Evolutionary conservation across 345 rosid genomes (phyloP).

Genomic region (Boechera divaricarpa): DNA sequence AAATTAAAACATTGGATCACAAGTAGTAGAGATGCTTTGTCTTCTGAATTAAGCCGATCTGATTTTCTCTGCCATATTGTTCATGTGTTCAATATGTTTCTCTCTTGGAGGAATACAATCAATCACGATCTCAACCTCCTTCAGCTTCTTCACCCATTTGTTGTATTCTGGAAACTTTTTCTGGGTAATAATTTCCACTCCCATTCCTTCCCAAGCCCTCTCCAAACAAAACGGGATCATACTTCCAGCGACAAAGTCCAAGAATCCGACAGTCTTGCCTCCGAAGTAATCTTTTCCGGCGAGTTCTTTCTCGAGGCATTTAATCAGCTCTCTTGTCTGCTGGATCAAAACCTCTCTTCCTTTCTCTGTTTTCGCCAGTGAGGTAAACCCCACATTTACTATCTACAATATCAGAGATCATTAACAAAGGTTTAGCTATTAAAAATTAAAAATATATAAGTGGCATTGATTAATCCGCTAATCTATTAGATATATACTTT

Average conservation of each 20-base stretch:
- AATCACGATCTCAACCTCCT: conserved; percentile 17
- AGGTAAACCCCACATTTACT: background rate
- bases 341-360: conserved; percentile 21
- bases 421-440: background rate
- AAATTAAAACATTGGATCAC: background rate
- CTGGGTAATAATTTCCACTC: conserved; percentile 29
- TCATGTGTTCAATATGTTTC: conserved; percentile 24
- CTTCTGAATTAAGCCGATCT: background rate
- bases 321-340: conserved; percentile 17
- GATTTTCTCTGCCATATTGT: background rate
- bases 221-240: conserved; percentile 35
- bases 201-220: conserved; percentile 29
- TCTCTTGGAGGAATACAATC: conserved; percentile 44
- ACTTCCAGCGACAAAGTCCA: conserved; percentile 39
- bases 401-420: conserved; percentile 7
- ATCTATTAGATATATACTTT: background rate
- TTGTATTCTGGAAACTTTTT: conserved; percentile 28
- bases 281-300: conserved; percentile 43
- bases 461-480: background rate
- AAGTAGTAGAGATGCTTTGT: background rate
- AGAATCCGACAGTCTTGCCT: conserved; percentile 36
- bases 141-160: conserved; percentile 39
- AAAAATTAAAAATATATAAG: background rate
- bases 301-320: conserved; percentile 35
- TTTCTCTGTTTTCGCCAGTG: conserved; percentile 5